Evolutionary conservation across 805 yeast species (phyloP).

Genomic region (Lachancea dasiensis): DNA sequence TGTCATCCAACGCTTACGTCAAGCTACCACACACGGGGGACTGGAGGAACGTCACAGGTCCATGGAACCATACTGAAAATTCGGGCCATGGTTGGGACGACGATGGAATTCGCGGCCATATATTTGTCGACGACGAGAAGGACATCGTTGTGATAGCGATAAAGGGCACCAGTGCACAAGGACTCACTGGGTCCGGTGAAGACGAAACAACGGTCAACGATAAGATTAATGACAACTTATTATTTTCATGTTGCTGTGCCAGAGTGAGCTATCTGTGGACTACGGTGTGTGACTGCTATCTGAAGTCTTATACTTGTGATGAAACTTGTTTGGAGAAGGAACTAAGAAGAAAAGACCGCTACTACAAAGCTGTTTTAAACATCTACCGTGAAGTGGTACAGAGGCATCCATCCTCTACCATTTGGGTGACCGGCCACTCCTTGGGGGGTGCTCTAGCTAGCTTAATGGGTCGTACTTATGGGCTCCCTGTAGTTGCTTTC

Average conservation of each 20-base stretch:
- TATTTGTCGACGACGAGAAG: slow-evolving; percentile 61
- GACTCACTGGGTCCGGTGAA: slow-evolving; percentile 65
- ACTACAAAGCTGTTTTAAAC: slow-evolving; percentile 73
- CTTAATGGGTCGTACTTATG: slow-evolving; percentile 80
- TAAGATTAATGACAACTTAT: slow-evolving; percentile 76
- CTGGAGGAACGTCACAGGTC: slow-evolving; percentile 73
- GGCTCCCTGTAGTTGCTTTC: slow-evolving; percentile 82
- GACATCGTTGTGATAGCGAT: slow-evolving; percentile 65
- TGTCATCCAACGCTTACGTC: slow-evolving; percentile 91
- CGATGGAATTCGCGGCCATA: slow-evolving; percentile 84
- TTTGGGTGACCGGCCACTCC: slow-evolving; percentile 95
- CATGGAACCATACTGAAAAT: slow-evolving; percentile 46
- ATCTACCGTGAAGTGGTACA: slow-evolving; percentile 65
- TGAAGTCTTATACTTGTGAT: slow-evolving; percentile 78
- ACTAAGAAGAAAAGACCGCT: slow-evolving; percentile 65
- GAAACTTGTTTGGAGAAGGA: slow-evolving; percentile 80
- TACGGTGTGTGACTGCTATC: slow-evolving; percentile 91
- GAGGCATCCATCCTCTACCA: slow-evolving; percentile 60
- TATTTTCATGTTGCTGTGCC: slow-evolving; percentile 96
- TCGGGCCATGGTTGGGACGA: slow-evolving; percentile 84
- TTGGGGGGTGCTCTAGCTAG: slow-evolving; percentile 85
- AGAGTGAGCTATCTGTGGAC: slow-evolving; percentile 87
- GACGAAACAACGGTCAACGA: slow-evolving; percentile 78
- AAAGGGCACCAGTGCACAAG: slow-evolving; percentile 90
- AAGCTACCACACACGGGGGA: slow-evolving; percentile 69